These are phyloP conservation scores for Gracilaria domingensis DNA, from an alignment of 23 red algal species.

Conservation along the genomic window DNA sequence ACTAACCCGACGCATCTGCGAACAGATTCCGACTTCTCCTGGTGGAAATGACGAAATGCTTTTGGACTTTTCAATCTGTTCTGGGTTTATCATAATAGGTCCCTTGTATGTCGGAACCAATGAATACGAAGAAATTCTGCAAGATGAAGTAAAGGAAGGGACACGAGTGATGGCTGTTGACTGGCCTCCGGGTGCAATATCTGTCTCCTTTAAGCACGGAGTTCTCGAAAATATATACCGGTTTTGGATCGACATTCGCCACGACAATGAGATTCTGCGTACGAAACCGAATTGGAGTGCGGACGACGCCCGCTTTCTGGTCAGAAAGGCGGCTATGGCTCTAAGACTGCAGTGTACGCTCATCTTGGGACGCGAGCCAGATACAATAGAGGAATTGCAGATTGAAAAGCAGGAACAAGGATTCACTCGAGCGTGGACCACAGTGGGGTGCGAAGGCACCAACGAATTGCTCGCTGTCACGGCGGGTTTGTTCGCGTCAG, in stretches of 20 bases:
- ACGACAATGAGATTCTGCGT: neutral
- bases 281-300: neutral
- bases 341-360: neutral
- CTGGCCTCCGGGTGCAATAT: neutral
- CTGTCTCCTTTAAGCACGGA: neutral
- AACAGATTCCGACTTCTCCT: neutral
- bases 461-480: neutral
- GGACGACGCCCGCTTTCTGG: neutral
- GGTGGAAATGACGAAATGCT: neutral
- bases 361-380: neutral
- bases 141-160: neutral
- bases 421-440: neutral
- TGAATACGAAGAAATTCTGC: neutral
- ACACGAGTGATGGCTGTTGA: neutral
- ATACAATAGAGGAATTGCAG: neutral
- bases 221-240: neutral
- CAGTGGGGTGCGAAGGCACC: neutral
- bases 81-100: neutral
- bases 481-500: neutral
- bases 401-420: neutral
- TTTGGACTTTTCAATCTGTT: slow-evolving; percentile 2
- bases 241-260: neutral
- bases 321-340: neutral
- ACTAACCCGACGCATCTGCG: neutral
- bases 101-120: neutral